phyloP scores from a whole-genome alignment of 2,329 filamentous ascomycete species.

The Fusarium sp. region DNA sequence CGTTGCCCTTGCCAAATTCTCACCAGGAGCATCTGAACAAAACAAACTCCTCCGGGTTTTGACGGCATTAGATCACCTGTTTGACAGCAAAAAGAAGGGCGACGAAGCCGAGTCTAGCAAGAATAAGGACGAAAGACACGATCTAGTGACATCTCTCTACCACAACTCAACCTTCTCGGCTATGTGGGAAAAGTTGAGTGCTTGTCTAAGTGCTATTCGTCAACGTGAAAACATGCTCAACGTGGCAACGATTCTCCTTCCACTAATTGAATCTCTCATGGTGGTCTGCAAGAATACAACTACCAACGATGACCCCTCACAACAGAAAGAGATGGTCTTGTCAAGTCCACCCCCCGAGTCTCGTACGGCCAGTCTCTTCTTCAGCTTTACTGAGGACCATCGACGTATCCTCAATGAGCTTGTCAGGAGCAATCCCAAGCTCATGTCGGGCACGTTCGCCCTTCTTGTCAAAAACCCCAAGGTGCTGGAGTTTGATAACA shows the following conservation, averaged over 20 bases:
- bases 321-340: conserved; percentile 76
- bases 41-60: conserved; percentile 93
- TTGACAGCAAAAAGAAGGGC: conserved; percentile 82
- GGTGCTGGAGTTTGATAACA: conserved; percentile 99
- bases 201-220: conserved; percentile 88
- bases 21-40: conserved; percentile 94
- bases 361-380: conserved; percentile 91
- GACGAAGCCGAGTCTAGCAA: conserved; percentile 64
- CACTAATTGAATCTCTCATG: conserved; percentile 96
- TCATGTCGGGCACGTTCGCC: conserved; percentile 98
- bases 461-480: conserved; percentile 98
- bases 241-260: conserved; percentile 93
- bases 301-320: conserved; percentile 73
- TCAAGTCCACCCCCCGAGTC: conserved; percentile 82
- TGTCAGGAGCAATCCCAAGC: conserved; percentile 94
- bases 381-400: conserved; percentile 97
- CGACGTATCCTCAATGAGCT: conserved; percentile 98
- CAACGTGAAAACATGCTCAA: conserved; percentile 96
- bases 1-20: conserved; percentile 93
- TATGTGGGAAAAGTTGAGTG: conserved; percentile 92
- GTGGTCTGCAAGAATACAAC: conserved; percentile 99
- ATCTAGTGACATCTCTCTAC: conserved; percentile 88
- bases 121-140: conserved; percentile 76
- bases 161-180: conserved; percentile 90
- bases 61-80: conserved; percentile 94